A percentile compares a stretch with the other conserved stretches of the same genome.
Conservation (phyloP, 1,284 basidiomycete species). For the Cutaneotrichosporon dermatis region DNA sequence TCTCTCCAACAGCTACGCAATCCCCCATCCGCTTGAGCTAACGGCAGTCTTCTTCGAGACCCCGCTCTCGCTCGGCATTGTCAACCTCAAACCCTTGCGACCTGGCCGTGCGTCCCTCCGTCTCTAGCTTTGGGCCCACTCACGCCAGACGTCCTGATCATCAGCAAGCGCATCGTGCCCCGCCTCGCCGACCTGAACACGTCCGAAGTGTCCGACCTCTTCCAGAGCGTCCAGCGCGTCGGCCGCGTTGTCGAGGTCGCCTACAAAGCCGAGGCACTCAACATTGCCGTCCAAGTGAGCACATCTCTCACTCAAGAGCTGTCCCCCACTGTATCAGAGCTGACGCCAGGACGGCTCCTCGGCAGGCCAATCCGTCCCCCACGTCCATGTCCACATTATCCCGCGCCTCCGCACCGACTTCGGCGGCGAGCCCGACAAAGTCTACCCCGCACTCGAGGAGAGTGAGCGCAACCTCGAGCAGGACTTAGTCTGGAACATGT, state of each 20-base stretch:
- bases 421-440: conserved; percentile 61
- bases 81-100: conserved; percentile 87
- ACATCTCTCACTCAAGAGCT: too few species aligned
- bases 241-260: conserved; percentile 46
- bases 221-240: conserved; percentile 62
- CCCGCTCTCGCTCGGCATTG: conserved; percentile 69
- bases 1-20: too few species aligned
- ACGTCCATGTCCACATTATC: conserved; percentile 85
- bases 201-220: conserved; percentile 70
- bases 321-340: too few species aligned
- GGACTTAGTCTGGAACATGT: conserved; percentile 4
- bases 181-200: conserved; percentile 68
- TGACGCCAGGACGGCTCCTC: conserved; percentile 68
- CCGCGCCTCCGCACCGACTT: conserved; percentile 64
- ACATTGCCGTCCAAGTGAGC: conserved; percentile 80
- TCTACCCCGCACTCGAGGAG: conserved; percentile 72
- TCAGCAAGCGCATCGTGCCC: conserved; percentile 69
- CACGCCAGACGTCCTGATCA: conserved; percentile 73
- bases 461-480: conserved; percentile 53
- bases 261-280: conserved; percentile 57
- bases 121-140: not conserved
- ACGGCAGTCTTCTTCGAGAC: conserved; percentile 64
- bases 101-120: conserved; percentile 69
- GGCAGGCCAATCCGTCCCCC: conserved; percentile 80
- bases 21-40: not conserved